Evolutionary conservation across 1,284 basidiomycete species (phyloP), one percentile per base, ranked within the genome.

Genomic region (Anthracocystis walkeri): DNA sequence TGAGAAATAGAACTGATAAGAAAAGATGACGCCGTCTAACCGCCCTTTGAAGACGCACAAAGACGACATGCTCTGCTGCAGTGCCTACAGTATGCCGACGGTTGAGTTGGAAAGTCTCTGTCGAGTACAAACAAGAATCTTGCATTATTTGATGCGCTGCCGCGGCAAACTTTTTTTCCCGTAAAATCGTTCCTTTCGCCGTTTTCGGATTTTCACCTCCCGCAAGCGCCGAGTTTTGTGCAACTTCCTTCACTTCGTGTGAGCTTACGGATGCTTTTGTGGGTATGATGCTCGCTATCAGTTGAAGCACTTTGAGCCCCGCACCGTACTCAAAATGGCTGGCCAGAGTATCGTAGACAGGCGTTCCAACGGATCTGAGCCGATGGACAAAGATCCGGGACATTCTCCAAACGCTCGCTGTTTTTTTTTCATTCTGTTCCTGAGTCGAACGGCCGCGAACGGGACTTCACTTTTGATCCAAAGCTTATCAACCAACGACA

Each of bases 31-130:
- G 6, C 35, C 35, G 12, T 12, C 12, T 3, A 38, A 14, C 12
- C 35, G 35, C 14, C 5, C 10, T 2, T 27, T 12, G 2, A 11
- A 7, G 21, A 44, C n/a, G 41, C 41, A 42, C 11, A 16, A 12
- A 18, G 40, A 29, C 40, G 21, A 27, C 6, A 42, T 54, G 38
- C 23, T 31, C 35, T 42, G 4, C 7, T 31, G 8, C 10, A n/a
- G 25, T 33, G 42, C 42, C 12, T 6, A 6, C 3, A 1, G 25
- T 18, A 33, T 56, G 54, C 54, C 54, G 41, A 45, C 54, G 54
- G 54, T 56, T 56, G 54, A 56, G 54, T 56, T 45, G 18, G 31
- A 56, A 56, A 56, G n/a, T n/a, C n/a, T n/a, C n/a, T n/a, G n/a
- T n/a, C n/a, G n/a, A n/a, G 27, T 40, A 16, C 51, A 40, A 52